Percentiles rank a stretch among this genome's conserved stretches.
Evolutionary conservation across 306 rosid genomes (phyloP).

Genomic region (Sicyos baderoa): DNA sequence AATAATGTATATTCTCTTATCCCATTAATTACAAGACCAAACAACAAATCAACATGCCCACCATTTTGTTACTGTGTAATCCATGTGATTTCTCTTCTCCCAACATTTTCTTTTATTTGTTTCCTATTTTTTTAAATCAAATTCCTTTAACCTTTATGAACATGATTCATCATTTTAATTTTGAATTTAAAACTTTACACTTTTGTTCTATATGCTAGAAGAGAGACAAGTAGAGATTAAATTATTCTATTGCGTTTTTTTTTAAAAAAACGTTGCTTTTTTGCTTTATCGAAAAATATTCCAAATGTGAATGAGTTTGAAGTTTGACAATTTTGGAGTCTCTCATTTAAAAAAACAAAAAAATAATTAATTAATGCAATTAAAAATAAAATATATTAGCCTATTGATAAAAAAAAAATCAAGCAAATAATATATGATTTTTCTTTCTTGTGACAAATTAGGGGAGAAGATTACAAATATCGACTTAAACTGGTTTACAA

Average conservation of each 20-base stretch:
- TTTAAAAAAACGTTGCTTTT: not conserved
- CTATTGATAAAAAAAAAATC: no score
- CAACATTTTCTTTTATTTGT: not conserved
- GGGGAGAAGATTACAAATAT: no score
- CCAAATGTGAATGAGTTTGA: not conserved
- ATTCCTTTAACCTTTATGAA: not conserved
- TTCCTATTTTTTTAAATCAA: not conserved
- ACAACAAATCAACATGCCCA: not conserved
- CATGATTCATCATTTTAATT: not conserved
- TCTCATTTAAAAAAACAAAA: no score
- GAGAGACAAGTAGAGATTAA: not conserved
- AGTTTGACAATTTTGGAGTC: not conserved
- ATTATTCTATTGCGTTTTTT: not conserved
- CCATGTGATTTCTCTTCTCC: not conserved
- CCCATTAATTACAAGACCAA: not conserved
- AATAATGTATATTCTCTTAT: not conserved
- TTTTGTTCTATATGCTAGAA: not conserved
- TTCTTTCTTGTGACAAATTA: no score
- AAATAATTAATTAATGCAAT: no score
- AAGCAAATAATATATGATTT: no score
- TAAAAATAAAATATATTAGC: no score
- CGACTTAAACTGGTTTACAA: no score
- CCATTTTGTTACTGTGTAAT: not conserved
- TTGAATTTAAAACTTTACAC: not conserved
- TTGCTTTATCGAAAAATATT: not conserved